phyloP scores from a whole-genome alignment of 441 rosid species.

The Gossypium trilobum region DNA sequence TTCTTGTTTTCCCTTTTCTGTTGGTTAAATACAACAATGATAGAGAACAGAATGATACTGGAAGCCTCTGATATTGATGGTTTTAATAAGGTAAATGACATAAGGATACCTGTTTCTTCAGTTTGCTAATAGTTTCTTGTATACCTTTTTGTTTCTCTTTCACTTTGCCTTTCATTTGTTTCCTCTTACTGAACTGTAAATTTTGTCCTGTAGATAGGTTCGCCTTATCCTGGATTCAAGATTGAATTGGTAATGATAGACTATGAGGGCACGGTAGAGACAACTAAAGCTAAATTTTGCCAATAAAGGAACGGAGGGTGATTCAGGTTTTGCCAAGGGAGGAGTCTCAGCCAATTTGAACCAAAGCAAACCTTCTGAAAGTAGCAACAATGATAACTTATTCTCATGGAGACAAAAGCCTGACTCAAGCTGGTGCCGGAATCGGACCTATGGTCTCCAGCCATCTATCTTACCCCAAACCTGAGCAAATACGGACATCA shows the following conservation, averaged over 20 bases:
- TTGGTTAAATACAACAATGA: constrained; percentile 76
- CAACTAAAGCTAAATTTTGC: constrained; percentile 29
- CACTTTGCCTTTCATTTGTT: too few relatives aligned
- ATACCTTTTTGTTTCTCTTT: too few relatives aligned
- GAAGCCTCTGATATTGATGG: constrained; percentile 59
- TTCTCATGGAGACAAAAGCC: constrained; percentile 54
- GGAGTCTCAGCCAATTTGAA: constrained; percentile 20
- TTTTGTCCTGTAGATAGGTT: constrained; percentile 40
- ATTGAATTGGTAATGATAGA: constrained; percentile 54
- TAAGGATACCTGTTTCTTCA: not conserved
- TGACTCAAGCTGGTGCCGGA: constrained; percentile 11
- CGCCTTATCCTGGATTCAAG: constrained; percentile 74
- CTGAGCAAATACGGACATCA: constrained; percentile 20
- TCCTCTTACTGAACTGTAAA: not conserved
- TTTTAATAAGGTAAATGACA: constrained; percentile 58
- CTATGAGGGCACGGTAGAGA: constrained; percentile 19
- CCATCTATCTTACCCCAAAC: constrained; percentile 7
- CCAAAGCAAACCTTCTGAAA: constrained; percentile 24
- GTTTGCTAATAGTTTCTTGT: not conserved
- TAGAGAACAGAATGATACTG: constrained; percentile 56
- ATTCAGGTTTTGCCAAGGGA: constrained; percentile 6
- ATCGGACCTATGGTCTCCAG: constrained; percentile 7
- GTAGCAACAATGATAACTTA: constrained; percentile 47
- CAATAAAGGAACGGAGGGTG: not conserved
- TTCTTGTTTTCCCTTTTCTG: constrained; percentile 21